These are phyloP conservation scores for Xylaria sp. DNA, from an alignment of 2,329 filamentous ascomycete species.

Conservation along the genomic window DNA sequence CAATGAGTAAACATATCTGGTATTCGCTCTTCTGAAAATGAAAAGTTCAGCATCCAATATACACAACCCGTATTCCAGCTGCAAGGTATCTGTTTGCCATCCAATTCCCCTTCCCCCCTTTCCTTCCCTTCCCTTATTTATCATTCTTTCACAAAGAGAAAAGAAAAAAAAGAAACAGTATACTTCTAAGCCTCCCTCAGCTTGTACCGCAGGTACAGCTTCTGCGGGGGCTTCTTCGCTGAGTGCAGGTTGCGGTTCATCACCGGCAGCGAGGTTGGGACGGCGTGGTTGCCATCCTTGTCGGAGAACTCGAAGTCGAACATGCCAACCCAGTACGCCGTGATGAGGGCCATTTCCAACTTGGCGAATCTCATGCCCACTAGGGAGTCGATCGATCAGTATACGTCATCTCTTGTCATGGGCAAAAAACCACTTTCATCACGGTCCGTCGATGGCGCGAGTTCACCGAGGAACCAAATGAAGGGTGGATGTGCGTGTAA, in stretches of 20 bases:
- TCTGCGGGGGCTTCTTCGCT: slow-evolving; percentile 53
- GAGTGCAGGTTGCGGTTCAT: slow-evolving; percentile 53
- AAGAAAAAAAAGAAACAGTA: no score
- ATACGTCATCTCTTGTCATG: neutral
- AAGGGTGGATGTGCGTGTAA: no score
- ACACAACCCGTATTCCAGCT: neutral
- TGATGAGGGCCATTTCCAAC: slow-evolving; percentile 60
- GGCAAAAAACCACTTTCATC: neutral
- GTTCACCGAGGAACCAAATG: neutral
- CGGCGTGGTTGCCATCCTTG: slow-evolving; percentile 48
- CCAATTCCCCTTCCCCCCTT: neutral
- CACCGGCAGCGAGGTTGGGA: slow-evolving; percentile 40
- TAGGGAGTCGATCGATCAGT: slow-evolving; percentile 27
- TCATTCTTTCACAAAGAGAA: neutral
- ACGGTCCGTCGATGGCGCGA: neutral
- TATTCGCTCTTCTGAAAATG: slow-evolving; percentile 2
- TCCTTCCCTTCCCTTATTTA: neutral
- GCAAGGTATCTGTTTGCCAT: neutral
- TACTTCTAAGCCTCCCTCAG: slow-evolving; percentile 29
- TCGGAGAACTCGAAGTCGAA: slow-evolving; percentile 57
- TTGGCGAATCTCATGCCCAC: slow-evolving; percentile 57
- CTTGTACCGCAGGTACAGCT: slow-evolving; percentile 52
- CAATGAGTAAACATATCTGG: neutral
- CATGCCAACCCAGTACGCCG: slow-evolving; percentile 57
- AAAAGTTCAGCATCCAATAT: slow-evolving; percentile 11